Conservation (phyloP, 352 stramenopile species). For the Thraustochytrium striatum region DNA sequence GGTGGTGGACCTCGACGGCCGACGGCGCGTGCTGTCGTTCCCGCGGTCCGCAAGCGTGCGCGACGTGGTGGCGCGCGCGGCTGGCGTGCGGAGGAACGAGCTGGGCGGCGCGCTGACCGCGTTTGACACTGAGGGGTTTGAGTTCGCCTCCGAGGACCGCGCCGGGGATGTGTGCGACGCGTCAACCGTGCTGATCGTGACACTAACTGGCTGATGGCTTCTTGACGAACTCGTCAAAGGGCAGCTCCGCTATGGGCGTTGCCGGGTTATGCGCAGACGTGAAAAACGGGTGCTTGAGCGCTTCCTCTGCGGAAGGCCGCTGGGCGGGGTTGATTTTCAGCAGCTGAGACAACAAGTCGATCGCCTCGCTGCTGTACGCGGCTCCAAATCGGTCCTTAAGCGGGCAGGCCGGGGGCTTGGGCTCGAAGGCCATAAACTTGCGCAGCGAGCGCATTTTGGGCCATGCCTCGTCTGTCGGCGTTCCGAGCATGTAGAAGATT, state of each 20-base stretch:
- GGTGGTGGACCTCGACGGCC: too few relatives aligned
- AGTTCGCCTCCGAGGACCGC: not conserved
- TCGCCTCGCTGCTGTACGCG: conserved; percentile 10
- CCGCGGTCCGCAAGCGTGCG: too few relatives aligned
- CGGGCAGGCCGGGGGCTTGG: not conserved
- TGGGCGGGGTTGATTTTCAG: conserved; percentile 40
- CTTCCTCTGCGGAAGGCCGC: not conserved
- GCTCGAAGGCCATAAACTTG: conserved; percentile 21
- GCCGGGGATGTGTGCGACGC: not conserved
- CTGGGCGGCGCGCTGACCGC: too few relatives aligned
- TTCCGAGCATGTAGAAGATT: conserved; percentile 77
- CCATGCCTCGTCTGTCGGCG: conserved; percentile 70
- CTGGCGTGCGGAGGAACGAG: too few relatives aligned
- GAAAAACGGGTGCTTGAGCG: conserved; percentile 42
- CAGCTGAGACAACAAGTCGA: conserved; percentile 20
- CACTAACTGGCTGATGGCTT: not conserved
- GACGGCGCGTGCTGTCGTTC: too few relatives aligned
- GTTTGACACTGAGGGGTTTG: too few relatives aligned
- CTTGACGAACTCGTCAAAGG: conserved; percentile 39
- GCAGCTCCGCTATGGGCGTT: conserved; percentile 30
- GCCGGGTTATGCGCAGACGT: conserved; percentile 16
- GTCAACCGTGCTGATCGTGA: not conserved
- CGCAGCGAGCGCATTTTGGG: conserved; percentile 49
- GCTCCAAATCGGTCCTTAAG: conserved; percentile 12
- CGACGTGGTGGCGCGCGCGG: too few relatives aligned